Conservation (phyloP, 1,139 yeast genomes). For the Yamadazyma dendronema region DNA sequence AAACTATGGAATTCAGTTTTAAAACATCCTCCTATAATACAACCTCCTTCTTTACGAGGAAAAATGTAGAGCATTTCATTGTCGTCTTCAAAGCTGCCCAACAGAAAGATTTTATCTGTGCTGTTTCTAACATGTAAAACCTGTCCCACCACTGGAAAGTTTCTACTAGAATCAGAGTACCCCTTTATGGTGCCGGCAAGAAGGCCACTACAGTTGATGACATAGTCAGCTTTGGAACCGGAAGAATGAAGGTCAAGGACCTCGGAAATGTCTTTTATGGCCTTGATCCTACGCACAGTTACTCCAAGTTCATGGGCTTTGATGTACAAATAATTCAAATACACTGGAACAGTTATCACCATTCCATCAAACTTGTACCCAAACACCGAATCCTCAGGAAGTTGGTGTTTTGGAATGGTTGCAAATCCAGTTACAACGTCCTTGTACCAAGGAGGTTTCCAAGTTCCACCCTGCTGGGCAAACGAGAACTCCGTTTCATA, state of each 20-base stretch:
- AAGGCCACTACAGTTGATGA: constrained; percentile 48
- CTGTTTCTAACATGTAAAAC: constrained; percentile 39
- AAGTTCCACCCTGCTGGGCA: constrained; percentile 7
- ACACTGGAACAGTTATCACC: constrained; percentile 49
- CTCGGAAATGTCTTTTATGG: constrained; percentile 24
- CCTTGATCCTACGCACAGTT: constrained; percentile 26
- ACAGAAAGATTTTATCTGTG: constrained; percentile 25
- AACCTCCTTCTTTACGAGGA: constrained; percentile 57
- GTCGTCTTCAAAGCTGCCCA: constrained; percentile 29
- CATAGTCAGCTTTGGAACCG: constrained; percentile 31
- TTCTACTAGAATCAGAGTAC: constrained; percentile 25
- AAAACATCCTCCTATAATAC: constrained; percentile 52
- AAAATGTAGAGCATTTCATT: constrained; percentile 44
- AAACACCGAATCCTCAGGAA: constrained; percentile 29
- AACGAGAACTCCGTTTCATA: constrained; percentile 27
- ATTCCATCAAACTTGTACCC: constrained; percentile 49
- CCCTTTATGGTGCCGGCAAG: constrained; percentile 33
- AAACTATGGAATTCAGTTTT: constrained; percentile 21
- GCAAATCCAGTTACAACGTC: constrained; percentile 34
- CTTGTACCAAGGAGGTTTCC: constrained; percentile 46
- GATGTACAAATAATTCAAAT: constrained; percentile 44
- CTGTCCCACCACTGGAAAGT: constrained; percentile 39
- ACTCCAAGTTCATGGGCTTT: constrained; percentile 41
- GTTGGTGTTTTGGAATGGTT: constrained; percentile 25
- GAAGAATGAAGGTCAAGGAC: constrained; percentile 25